phyloP scores from a whole-genome alignment of 805 yeast genomes.

The Candida loeiensis region DNA sequence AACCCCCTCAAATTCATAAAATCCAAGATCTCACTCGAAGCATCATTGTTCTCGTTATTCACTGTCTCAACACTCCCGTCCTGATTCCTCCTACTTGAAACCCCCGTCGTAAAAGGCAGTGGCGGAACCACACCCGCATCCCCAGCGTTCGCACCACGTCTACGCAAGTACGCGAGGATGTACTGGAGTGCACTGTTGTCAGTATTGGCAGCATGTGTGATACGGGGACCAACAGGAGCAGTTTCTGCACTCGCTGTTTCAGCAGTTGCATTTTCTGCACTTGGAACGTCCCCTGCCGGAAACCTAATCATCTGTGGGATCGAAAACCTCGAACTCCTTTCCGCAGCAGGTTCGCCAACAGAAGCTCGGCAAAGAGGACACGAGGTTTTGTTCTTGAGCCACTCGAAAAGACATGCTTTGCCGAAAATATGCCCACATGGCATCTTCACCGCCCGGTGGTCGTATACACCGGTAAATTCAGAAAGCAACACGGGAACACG shows the following conservation, averaged over 20 bases:
- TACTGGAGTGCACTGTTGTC: constrained; percentile 15
- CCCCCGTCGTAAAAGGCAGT: constrained; percentile 42
- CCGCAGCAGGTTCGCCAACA: constrained; percentile 22
- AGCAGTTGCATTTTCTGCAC: too few species aligned
- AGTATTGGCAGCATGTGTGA: constrained; percentile 6
- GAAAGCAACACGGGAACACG: constrained; percentile 10
- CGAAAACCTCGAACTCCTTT: constrained; percentile 10
- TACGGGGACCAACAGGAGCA: background rate
- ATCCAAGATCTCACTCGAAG: constrained; percentile 18
- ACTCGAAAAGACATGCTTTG: constrained; percentile 72
- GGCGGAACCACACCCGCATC: constrained; percentile 5
- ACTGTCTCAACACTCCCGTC: constrained; percentile 41
- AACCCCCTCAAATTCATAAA: constrained; percentile 27
- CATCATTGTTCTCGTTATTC: constrained; percentile 12
- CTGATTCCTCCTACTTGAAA: constrained; percentile 45
- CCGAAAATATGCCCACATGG: constrained; percentile 92
- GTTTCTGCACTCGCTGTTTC: too few species aligned
- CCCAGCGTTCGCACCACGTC: constrained; percentile 9
- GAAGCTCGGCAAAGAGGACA: constrained; percentile 84
- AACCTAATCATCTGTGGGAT: background rate
- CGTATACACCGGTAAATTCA: constrained; percentile 19
- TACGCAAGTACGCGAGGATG: constrained; percentile 19
- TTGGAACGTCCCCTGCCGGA: constrained; percentile 3
- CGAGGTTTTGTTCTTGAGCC: constrained; percentile 71
- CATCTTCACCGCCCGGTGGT: constrained; percentile 66